Evolutionary conservation across 805 yeast genomes (phyloP), one percentile per base, ranked within the genome.

Genomic region (Candida rishiriensis): DNA sequence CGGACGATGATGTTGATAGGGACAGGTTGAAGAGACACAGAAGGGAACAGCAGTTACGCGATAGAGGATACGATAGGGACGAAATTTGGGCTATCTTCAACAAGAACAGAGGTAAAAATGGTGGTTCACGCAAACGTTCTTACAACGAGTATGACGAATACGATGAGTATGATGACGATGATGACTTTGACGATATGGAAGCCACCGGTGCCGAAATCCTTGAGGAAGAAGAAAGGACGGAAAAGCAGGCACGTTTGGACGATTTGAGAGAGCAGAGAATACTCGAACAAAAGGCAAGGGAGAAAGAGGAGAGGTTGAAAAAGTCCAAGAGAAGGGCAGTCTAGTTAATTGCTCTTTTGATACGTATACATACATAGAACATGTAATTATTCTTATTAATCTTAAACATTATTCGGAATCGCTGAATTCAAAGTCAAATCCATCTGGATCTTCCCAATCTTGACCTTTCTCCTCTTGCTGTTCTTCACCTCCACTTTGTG

Each of bases 61-160:
- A 32, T 32, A 63, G 60, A 3, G 88, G 81, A 3, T 86, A 85
- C 52, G 86, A 87, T 54, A 68, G 91, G 36, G 89, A 85, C 50
- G 96, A 89, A 62, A 90, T 91, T 38, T 88, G 97, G 97, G 78
- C 81, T 15, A 75, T 91, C 64, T 85, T 90, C 63, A 83, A 80
- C 57, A 21, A 21, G 26, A 7, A 21, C 26, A 72, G 77, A 46
- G 88, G 89, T 3, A 73, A 72, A 46, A 70, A 73, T 43, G 69
- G 88, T 37, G 39, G 43, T 17, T 29, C 28, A 15, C 16, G 35
- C 3, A 21, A 33, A 7, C 40, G 30, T 30, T 13, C 13, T 3
- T n/a, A 30, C 14, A 54, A 68, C 0, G 64, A 71, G 36, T 72
- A 70, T 49, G 60, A 68, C 21, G 26, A 21, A 7, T 62, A 64